These are phyloP conservation scores for Ceriops zippeliana DNA, from an alignment of 345 rosid genomes.

Conservation along the genomic window DNA sequence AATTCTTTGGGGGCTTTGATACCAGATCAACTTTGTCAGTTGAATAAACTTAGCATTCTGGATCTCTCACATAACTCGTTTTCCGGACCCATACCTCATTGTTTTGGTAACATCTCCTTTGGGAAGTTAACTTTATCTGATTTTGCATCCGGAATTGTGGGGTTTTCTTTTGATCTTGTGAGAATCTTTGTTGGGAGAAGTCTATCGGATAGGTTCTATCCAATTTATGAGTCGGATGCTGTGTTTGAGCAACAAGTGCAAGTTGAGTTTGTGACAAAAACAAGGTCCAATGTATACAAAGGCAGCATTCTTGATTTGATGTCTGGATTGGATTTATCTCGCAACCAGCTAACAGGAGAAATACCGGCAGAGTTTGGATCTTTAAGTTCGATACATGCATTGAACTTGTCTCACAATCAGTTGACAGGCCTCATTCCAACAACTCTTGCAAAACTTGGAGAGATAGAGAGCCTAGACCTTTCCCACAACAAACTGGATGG, in stretches of 20 bases:
- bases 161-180: too few relatives aligned
- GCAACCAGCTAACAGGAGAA: too few relatives aligned
- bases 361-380: too few relatives aligned
- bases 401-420: too few relatives aligned
- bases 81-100: background rate
- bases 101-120: background rate
- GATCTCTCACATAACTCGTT: slow-evolving; percentile 4
- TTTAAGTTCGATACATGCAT: too few relatives aligned
- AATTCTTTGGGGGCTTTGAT: background rate
- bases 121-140: background rate
- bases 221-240: too few relatives aligned
- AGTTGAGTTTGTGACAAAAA: background rate
- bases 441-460: background rate
- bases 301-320: background rate
- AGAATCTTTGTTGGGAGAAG: too few relatives aligned
- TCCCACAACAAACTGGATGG: too few relatives aligned
- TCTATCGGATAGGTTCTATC: background rate
- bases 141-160: background rate
- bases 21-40: background rate
- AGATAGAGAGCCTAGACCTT: background rate
- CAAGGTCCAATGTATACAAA: background rate
- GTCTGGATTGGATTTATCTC: background rate
- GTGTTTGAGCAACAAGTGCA: background rate
- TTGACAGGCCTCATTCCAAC: background rate
- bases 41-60: background rate